Evolutionary conservation across 768 basidiomycete species (phyloP).

Genomic region (Hortiboletus campestris): DNA sequence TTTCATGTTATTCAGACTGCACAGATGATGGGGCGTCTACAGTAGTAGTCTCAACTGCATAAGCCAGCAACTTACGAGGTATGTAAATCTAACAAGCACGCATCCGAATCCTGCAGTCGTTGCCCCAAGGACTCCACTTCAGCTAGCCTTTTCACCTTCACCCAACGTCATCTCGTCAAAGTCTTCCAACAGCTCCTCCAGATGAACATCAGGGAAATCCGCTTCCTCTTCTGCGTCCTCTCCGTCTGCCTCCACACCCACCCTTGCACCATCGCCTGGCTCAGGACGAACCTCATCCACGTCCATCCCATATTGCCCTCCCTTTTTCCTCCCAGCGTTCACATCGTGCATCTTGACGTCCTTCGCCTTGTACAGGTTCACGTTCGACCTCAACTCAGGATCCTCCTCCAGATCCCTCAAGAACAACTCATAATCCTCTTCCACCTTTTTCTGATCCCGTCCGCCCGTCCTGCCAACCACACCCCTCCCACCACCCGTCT

Average conservation of each 20-base stretch:
- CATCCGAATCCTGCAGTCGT: neutral
- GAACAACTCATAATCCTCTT: slow-evolving; percentile 96
- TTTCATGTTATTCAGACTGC: neutral
- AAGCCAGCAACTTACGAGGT: no score
- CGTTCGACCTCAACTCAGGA: slow-evolving; percentile 79
- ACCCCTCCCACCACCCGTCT: slow-evolving; percentile 73
- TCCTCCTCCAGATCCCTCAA: slow-evolving; percentile 93
- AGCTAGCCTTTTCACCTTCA: slow-evolving; percentile 28
- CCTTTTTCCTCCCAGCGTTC: slow-evolving; percentile 16
- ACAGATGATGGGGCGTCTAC: neutral
- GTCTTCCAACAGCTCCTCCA: slow-evolving; percentile 86
- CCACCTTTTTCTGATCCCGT: slow-evolving; percentile 87
- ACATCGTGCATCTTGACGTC: slow-evolving; percentile 53
- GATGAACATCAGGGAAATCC: slow-evolving; percentile 84
- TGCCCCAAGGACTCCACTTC: neutral
- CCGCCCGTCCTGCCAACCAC: slow-evolving; percentile 91
- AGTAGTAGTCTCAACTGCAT: neutral
- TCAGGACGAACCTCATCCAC: slow-evolving; percentile 50
- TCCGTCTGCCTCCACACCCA: slow-evolving; percentile 18
- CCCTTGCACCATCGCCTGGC: slow-evolving; percentile 19
- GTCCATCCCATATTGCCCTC: slow-evolving; percentile 52
- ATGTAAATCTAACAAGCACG: neutral
- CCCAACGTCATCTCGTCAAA: slow-evolving; percentile 89
- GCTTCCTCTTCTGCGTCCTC: slow-evolving; percentile 63
- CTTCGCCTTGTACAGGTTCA: slow-evolving; percentile 82